Evolutionary conservation across 2,329 filamentous ascomycete species (phyloP), one percentile per base, ranked within the genome.

Genomic region (Fusarium chaquense): DNA sequence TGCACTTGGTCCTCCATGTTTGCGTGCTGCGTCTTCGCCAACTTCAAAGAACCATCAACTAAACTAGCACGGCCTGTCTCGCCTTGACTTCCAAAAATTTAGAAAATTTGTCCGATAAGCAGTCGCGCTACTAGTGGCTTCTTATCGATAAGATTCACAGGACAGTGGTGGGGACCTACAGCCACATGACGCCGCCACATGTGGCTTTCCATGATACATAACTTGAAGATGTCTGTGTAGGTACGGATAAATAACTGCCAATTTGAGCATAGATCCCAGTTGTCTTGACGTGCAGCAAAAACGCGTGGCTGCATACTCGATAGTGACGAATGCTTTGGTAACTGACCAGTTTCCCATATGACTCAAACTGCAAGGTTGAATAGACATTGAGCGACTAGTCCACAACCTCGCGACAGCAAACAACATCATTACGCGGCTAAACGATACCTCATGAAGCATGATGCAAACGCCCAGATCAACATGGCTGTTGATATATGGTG

Each of bases 1-100:
- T 98, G 94, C 45, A 86, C 81, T 83, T 98, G 94, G 67, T 93
- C 87, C 78, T 94, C 92, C 92, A 94, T 94, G 74, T 69, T 86
- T 79, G 78, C 73, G 69, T 68, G 79, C 75, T 72, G 54, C 65
- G 62, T 72, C 53, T 71, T 73, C 58, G 59, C 54, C 62, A 70
- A 65, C 63, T 69, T 66, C 63, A 55, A 60, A 73, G 60, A 52
- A 69, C 66, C 68, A 66, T 71, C 62, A 49, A 53, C 56, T 51
- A 62, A 56, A 66, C 59, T 58, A 66, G 62, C 65, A 73, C 33
- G 51, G 40, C 54, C 53, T 57, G 58, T 60, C 55, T 60, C 52
- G 49, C 60, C 49, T 62, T 45, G 41, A 59, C 55, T 51, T 53
- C 60, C 67, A 68, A 75, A 76, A 76, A 73, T 65, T 77, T 76